A percentile compares a stretch with the other conserved stretches of the same genome.
Evolutionary conservation across 352 stramenopile genomes (phyloP).

Genomic region (Thraustochytrium striatum): DNA sequence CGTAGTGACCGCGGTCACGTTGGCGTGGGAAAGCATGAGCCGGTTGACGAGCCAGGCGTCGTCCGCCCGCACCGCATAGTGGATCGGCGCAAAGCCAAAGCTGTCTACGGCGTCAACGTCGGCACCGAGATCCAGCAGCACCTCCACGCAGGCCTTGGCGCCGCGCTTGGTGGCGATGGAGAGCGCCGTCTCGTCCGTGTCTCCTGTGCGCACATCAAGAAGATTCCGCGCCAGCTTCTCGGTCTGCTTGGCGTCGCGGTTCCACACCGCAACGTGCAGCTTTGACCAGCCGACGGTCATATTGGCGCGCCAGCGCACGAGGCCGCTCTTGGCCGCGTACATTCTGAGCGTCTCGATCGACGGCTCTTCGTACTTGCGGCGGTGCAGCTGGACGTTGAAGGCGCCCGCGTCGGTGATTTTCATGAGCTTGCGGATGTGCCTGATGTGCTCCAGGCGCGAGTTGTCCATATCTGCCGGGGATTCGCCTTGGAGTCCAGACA

Average conservation of each 20-base stretch:
- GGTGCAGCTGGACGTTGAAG: not conserved
- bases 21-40: not conserved
- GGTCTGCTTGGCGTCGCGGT: constrained; percentile 24
- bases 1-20: not conserved
- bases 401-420: not conserved
- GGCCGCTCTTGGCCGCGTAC: not conserved
- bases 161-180: constrained; percentile 16
- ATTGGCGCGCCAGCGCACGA: not conserved
- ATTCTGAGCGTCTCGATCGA: constrained; percentile 16
- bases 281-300: constrained; percentile 17
- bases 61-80: constrained; percentile 24
- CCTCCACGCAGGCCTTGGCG: not conserved
- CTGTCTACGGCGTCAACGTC: not conserved
- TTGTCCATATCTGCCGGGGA: not conserved
- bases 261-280: constrained; percentile 31
- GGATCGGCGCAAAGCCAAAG: constrained; percentile 29
- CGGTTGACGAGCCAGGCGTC: not conserved
- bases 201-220: not conserved
- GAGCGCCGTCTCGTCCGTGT: constrained; percentile 22
- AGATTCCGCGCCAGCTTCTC: not conserved
- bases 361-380: constrained; percentile 32
- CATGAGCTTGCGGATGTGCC: constrained; percentile 17
- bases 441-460: not conserved
- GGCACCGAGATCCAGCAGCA: not conserved
- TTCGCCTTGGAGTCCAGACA: not conserved